Conservation (phyloP, 257 asterid species). For the Gynochthodes officinalis region DNA sequence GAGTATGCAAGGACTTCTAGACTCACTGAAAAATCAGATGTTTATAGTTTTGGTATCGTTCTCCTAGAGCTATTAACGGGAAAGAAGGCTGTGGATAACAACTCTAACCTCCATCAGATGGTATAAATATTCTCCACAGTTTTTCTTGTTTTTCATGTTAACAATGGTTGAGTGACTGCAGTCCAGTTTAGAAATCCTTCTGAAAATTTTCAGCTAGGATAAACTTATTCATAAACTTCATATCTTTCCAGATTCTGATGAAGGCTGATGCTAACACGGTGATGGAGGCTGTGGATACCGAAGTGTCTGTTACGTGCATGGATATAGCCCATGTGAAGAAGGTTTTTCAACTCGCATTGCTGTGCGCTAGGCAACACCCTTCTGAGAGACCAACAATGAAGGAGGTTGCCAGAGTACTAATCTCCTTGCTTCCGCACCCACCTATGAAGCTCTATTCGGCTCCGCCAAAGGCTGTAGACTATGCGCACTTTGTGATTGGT, state of each 20-base stretch:
- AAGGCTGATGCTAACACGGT: slow-evolving; percentile 80
- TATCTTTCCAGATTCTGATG: slow-evolving; percentile 52
- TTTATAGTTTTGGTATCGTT: slow-evolving; percentile 92
- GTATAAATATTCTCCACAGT: slow-evolving; percentile 31
- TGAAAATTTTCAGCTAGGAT: neutral
- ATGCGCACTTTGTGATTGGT: slow-evolving; percentile 47
- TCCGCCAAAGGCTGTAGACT: slow-evolving; percentile 40
- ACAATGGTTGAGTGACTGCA: neutral
- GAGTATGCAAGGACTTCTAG: slow-evolving; percentile 93
- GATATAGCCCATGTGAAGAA: slow-evolving; percentile 63
- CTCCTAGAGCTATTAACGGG: slow-evolving; percentile 94
- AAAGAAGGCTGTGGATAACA: slow-evolving; percentile 79
- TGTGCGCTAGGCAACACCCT: slow-evolving; percentile 72
- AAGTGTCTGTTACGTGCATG: slow-evolving; percentile 84
- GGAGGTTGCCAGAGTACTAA: slow-evolving; percentile 70
- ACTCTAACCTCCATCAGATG: slow-evolving; percentile 86
- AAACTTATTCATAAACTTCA: too few species aligned
- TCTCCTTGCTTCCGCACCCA: slow-evolving; percentile 62
- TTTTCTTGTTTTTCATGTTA: neutral
- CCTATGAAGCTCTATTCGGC: slow-evolving; percentile 35
- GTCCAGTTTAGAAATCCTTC: too few species aligned
- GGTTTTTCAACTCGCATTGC: slow-evolving; percentile 80
- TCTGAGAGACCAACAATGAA: slow-evolving; percentile 91
- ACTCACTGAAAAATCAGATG: slow-evolving; percentile 87
- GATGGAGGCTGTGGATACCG: slow-evolving; percentile 91